Conservation (phyloP, 1,284 basidiomycete species). For the Cryptococcus deneoformans region DNA sequence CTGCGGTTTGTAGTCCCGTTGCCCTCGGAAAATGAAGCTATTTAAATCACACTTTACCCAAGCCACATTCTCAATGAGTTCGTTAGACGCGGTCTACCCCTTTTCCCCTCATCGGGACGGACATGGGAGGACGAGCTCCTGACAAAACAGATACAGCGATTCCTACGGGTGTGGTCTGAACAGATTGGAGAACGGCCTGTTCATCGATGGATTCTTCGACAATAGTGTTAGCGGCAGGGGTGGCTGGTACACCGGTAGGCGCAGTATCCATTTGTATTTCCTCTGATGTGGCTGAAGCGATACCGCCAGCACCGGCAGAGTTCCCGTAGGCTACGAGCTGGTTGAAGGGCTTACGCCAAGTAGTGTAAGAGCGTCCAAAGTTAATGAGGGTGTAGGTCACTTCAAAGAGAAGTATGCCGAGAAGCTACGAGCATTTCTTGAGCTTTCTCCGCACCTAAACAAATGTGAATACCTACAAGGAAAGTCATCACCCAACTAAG, state of each 20-base stretch:
- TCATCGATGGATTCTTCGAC: background rate
- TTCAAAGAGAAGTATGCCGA: conserved; percentile 36
- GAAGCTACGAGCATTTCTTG: conserved; percentile 16
- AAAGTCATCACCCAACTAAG: conserved; percentile 34
- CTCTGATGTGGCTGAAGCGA: background rate
- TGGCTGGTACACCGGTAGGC: background rate
- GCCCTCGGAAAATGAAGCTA: no score
- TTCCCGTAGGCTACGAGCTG: conserved; percentile 18
- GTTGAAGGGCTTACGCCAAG: conserved; percentile 36
- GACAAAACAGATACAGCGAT: no score
- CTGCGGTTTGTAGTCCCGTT: no score
- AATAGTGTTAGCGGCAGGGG: background rate
- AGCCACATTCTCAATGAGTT: no score
- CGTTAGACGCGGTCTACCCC: no score
- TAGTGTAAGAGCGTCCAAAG: conserved; percentile 19
- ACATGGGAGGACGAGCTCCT: no score
- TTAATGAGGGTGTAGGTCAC: conserved; percentile 30
- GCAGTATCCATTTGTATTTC: background rate
- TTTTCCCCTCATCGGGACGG: no score
- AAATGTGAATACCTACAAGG: conserved; percentile 16
- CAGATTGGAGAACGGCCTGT: background rate
- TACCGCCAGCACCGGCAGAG: background rate
- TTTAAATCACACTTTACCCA: no score
- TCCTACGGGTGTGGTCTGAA: background rate
- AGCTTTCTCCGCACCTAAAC: background rate